Percentiles rank a stretch among this genome's conserved stretches.
These are phyloP conservation scores for Apodospora peruviana DNA, from an alignment of 495 filamentous ascomycete genomes.

Conservation along the genomic window DNA sequence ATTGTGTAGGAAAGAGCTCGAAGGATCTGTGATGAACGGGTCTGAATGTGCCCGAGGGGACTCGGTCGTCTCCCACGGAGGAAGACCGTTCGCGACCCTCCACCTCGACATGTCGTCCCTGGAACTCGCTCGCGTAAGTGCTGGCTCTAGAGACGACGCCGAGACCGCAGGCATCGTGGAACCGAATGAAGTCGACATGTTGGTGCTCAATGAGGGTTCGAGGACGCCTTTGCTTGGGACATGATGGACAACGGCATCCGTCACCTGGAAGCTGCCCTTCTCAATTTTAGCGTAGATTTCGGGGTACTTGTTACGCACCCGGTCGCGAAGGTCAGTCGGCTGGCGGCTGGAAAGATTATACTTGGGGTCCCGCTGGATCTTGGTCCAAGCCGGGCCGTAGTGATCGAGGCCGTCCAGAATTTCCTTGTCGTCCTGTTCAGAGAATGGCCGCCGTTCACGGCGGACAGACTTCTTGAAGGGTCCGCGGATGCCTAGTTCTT, in stretches of 20 bases:
- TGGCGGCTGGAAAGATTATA: slow-evolving; percentile 61
- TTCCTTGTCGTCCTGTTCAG: slow-evolving; percentile 67
- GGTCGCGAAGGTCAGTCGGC: slow-evolving; percentile 76
- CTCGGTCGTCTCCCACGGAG: slow-evolving; percentile 28
- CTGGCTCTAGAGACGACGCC: slow-evolving; percentile 26
- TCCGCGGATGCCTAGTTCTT: slow-evolving; percentile 48
- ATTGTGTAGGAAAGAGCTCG: slow-evolving; percentile 13
- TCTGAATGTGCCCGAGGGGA: slow-evolving; percentile 17
- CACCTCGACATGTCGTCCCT: slow-evolving; percentile 37
- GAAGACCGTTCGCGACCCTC: slow-evolving; percentile 19
- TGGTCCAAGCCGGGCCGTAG: slow-evolving; percentile 76
- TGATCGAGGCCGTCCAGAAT: slow-evolving; percentile 68
- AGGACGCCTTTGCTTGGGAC: slow-evolving; percentile 19
- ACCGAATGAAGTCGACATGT: slow-evolving; percentile 28
- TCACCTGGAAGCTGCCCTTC: slow-evolving; percentile 49
- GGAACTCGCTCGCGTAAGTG: slow-evolving; percentile 33
- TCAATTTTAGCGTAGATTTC: slow-evolving; percentile 48
- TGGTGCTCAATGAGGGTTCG: slow-evolving; percentile 36
- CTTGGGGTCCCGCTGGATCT: slow-evolving; percentile 65
- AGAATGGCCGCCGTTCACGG: slow-evolving; percentile 58
- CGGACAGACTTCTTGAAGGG: slow-evolving; percentile 51
- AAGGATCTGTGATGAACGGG: slow-evolving; percentile 18
- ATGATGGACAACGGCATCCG: slow-evolving; percentile 22
- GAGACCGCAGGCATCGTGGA: slow-evolving; percentile 23
- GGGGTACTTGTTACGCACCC: slow-evolving; percentile 75